These are phyloP conservation scores for Durusdinium trenchii DNA, from an alignment of 73 alveolate genomes.

Conservation along the genomic window DNA sequence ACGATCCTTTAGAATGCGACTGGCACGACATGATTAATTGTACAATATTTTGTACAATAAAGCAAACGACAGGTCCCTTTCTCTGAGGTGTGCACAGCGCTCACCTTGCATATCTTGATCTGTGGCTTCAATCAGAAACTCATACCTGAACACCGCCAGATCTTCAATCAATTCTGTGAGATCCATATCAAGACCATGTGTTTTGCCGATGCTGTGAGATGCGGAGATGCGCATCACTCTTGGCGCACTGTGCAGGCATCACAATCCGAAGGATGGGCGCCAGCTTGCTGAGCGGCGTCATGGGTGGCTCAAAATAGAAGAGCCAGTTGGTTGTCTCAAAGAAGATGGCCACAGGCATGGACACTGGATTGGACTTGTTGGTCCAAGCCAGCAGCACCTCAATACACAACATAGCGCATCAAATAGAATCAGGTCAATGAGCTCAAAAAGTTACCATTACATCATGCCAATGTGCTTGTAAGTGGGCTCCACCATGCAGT, in stretches of 20 bases:
- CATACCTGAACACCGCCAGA: slow-evolving; percentile 51
- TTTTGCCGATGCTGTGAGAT: too few relatives aligned
- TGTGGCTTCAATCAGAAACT: slow-evolving; percentile 15
- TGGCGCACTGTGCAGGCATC: slow-evolving; percentile 75
- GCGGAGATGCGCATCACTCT: too few relatives aligned
- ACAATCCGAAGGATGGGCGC: slow-evolving; percentile 88
- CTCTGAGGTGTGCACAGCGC: slow-evolving; percentile 33
- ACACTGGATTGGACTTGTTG: slow-evolving; percentile 74
- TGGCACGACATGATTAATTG: too few relatives aligned
- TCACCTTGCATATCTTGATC: slow-evolving; percentile 91
- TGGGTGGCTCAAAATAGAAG: slow-evolving; percentile 63
- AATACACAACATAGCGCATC: background rate
- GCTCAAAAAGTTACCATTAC: too few relatives aligned
- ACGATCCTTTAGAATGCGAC: too few relatives aligned
- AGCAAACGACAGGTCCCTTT: background rate
- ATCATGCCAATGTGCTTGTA: background rate
- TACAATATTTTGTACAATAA: too few relatives aligned
- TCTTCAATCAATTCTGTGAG: background rate
- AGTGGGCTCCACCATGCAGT: background rate
- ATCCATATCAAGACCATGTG: too few relatives aligned
- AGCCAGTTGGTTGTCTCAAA: slow-evolving; percentile 86
- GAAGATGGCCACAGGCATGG: slow-evolving; percentile 84
- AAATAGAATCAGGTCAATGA: too few relatives aligned
- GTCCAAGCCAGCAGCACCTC: slow-evolving; percentile 80
- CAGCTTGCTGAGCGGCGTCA: slow-evolving; percentile 40